phyloP scores from a whole-genome alignment of 2,329 filamentous ascomycete genomes.

The Elsinoe australis region DNA sequence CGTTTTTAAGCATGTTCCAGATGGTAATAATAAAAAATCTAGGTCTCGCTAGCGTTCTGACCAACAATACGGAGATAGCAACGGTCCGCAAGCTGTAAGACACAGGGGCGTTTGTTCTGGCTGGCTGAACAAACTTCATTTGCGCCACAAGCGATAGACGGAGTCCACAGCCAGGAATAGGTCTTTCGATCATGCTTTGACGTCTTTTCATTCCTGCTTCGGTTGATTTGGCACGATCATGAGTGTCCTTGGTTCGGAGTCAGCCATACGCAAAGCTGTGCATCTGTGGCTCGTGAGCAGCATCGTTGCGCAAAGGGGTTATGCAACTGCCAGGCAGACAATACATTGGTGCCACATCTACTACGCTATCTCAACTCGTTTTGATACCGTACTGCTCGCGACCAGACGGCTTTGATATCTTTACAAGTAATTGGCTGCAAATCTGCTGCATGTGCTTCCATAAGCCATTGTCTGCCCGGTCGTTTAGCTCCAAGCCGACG shows the following conservation, averaged over 20 bases:
- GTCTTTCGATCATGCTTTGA: conserved; percentile 48
- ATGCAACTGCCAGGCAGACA: too few species aligned
- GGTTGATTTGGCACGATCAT: conserved; percentile 57
- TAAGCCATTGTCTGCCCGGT: conserved; percentile 59
- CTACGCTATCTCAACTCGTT: conserved; percentile 57
- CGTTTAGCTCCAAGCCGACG: conserved; percentile 40
- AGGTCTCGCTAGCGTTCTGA: too few species aligned
- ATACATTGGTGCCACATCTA: conserved; percentile 59
- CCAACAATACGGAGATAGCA: too few species aligned
- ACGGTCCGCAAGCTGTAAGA: too few species aligned
- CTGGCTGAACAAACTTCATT: too few species aligned
- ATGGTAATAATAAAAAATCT: too few species aligned
- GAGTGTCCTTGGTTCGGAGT: conserved; percentile 51
- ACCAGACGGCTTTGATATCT: conserved; percentile 61
- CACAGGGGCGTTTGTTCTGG: too few species aligned
- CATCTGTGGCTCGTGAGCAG: conserved; percentile 49
- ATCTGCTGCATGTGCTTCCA: conserved; percentile 60
- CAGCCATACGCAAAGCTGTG: conserved; percentile 56
- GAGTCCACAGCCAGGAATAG: too few species aligned
- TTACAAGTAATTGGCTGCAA: conserved; percentile 58
- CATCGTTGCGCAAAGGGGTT: conserved; percentile 62
- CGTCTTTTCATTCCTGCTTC: conserved; percentile 46
- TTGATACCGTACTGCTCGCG: conserved; percentile 57
- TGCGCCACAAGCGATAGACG: too few species aligned
- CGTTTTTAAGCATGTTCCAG: too few species aligned